These are phyloP conservation scores for Backusella luteola DNA, from an alignment of 192 early-diverging fungal species.

Conservation along the genomic window DNA sequence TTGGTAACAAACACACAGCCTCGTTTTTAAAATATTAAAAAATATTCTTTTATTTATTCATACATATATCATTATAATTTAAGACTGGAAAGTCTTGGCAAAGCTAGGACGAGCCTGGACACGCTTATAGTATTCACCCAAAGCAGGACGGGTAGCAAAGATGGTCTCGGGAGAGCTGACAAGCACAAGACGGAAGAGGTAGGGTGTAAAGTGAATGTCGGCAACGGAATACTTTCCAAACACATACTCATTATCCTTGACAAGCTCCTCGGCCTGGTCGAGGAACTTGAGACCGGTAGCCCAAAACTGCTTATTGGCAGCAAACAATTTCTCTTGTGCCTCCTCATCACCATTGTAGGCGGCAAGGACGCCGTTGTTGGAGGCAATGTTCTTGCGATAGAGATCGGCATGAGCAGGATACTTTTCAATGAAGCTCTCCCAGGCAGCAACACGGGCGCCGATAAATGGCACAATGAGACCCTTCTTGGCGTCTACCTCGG, in stretches of 20 bases:
- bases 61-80: not conserved
- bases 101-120: slow-evolving; percentile 13
- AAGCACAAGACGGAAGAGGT: slow-evolving; percentile 3
- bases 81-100: not conserved
- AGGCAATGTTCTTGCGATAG: slow-evolving; percentile 7
- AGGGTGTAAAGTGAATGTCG: slow-evolving; percentile 16
- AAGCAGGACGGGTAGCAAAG: slow-evolving; percentile 13
- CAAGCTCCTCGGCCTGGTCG: not conserved
- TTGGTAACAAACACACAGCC: not conserved
- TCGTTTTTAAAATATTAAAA: not conserved
- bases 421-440: not conserved
- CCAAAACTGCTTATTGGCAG: not conserved
- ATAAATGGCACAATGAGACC: not conserved
- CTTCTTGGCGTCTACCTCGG: slow-evolving; percentile 10
- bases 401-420: slow-evolving; percentile 5
- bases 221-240: slow-evolving; percentile 11
- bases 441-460: slow-evolving; percentile 4
- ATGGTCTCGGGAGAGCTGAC: not conserved
- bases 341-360: slow-evolving; percentile 6
- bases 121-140: slow-evolving; percentile 9
- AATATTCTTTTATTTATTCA: not conserved
- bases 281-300: not conserved
- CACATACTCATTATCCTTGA: slow-evolving; percentile 8
- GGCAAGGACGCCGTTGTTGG: not conserved
- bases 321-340: not conserved